These are phyloP conservation scores for Scalesia atractyloides DNA, from an alignment of 129 eudicot species.

Conservation along the genomic window DNA sequence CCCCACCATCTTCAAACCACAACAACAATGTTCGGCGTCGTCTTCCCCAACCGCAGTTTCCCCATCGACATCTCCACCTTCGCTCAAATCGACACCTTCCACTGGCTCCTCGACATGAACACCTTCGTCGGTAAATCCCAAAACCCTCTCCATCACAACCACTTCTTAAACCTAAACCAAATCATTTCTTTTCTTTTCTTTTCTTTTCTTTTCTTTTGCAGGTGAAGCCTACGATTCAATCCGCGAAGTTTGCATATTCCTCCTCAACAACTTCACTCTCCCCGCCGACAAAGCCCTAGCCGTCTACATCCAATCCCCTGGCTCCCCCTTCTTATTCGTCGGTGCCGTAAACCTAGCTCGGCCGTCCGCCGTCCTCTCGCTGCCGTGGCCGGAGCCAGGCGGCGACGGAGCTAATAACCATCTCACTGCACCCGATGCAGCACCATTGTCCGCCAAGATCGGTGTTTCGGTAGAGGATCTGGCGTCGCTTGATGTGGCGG, in stretches of 20 bases:
- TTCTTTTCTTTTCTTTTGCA: conserved; percentile 25
- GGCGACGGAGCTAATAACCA: conserved; percentile 17
- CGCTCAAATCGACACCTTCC: conserved; percentile 90
- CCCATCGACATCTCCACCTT: conserved; percentile 91
- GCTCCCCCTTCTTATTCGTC: conserved; percentile 71
- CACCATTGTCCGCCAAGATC: conserved; percentile 77
- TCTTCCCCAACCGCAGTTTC: conserved; percentile 91
- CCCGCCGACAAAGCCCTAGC: conserved; percentile 96
- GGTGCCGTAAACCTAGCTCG: conserved; percentile 80
- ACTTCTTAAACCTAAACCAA: too few relatives aligned
- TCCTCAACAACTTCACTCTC: conserved; percentile 71
- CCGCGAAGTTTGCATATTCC: conserved; percentile 75
- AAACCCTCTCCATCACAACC: too few relatives aligned
- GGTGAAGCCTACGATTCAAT: conserved; percentile 82
- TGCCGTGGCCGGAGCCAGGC: conserved; percentile 91
- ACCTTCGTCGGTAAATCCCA: conserved; percentile 62
- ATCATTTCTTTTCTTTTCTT: not conserved
- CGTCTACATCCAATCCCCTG: conserved; percentile 84
- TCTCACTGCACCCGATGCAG: conserved; percentile 56
- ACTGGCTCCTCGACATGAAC: conserved; percentile 97
- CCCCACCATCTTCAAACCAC: not conserved
- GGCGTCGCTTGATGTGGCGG: conserved; percentile 75
- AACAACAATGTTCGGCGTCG: conserved; percentile 66
- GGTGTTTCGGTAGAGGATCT: conserved; percentile 84
- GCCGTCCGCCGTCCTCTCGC: conserved; percentile 77